Percentiles rank a stretch among this genome's conserved stretches.
These are phyloP conservation scores for Dendrocalamus latiflorus DNA, from an alignment of 202 grass and related monocot genomes.

Conservation along the genomic window DNA sequence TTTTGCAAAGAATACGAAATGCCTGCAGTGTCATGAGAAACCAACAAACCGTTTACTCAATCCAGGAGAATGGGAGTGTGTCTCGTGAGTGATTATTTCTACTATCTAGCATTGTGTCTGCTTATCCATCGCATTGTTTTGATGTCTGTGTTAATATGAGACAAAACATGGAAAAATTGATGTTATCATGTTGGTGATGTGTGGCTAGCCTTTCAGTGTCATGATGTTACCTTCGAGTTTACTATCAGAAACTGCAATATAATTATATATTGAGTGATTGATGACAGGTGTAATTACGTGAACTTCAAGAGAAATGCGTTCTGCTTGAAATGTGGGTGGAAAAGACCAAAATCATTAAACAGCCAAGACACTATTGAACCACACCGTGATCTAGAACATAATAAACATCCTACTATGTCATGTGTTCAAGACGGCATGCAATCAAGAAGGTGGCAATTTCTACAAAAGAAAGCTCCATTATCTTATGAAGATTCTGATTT, in stretches of 20 bases:
- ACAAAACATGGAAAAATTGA: background rate
- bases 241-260: constrained; percentile 4
- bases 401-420: constrained; percentile 43
- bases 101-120: background rate
- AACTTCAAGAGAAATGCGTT: constrained; percentile 81
- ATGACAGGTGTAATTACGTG: constrained; percentile 85
- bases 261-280: constrained; percentile 14
- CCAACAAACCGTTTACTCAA: constrained; percentile 69
- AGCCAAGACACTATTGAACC: constrained; percentile 34
- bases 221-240: constrained; percentile 1
- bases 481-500: constrained; percentile 47
- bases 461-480: constrained; percentile 26
- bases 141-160: background rate
- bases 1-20: constrained; percentile 94
- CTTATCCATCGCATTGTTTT: constrained; percentile 13
- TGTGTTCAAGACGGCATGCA: constrained; percentile 58
- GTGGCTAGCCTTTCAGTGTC: background rate
- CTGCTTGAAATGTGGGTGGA: constrained; percentile 87
- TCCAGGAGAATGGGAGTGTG: constrained; percentile 89
- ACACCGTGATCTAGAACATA: constrained; percentile 26
- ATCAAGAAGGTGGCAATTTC: constrained; percentile 6
- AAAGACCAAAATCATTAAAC: constrained; percentile 81
- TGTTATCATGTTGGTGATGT: background rate
- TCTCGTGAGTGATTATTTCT: constrained; percentile 68
- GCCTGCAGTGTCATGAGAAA: constrained; percentile 88